These are phyloP conservation scores for Ogataea wickerhamii DNA, from an alignment of 805 yeast genomes.

Conservation along the genomic window DNA sequence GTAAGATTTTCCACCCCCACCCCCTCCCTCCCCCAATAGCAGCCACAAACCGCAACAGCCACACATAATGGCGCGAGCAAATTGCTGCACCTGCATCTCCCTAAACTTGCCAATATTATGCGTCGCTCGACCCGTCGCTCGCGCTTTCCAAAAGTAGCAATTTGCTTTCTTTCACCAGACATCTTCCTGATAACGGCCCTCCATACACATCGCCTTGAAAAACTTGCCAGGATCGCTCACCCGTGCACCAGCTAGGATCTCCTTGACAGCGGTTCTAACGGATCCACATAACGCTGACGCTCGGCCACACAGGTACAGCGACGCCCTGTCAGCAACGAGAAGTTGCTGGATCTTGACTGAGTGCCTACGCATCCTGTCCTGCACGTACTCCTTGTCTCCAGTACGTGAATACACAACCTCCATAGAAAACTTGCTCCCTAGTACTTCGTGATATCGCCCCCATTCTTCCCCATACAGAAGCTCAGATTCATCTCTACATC, in stretches of 20 bases:
- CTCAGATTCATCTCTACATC: conserved; percentile 75
- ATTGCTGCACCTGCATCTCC: conserved; percentile 6
- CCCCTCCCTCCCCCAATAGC: not conserved
- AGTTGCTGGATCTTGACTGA: conserved; percentile 46
- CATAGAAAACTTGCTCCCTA: conserved; percentile 55
- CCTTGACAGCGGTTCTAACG: conserved; percentile 63
- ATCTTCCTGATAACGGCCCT: conserved; percentile 91
- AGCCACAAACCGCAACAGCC: not conserved
- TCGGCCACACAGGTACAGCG: conserved; percentile 91
- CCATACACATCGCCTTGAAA: conserved; percentile 48
- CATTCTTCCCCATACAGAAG: conserved; percentile 80
- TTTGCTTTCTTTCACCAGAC: no score
- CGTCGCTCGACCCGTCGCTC: conserved; percentile 7
- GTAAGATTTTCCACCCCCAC: no score
- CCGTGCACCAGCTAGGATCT: conserved; percentile 54
- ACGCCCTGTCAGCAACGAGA: conserved; percentile 58
- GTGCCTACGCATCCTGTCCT: conserved; percentile 50
- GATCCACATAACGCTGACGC: conserved; percentile 90
- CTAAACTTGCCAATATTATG: not conserved
- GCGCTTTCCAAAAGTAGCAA: no score
- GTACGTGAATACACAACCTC: conserved; percentile 75
- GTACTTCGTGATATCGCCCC: conserved; percentile 55
- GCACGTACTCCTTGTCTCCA: conserved; percentile 66
- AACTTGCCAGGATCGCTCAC: conserved; percentile 70
- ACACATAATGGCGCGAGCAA: conserved; percentile 6